Evolutionary conservation across 305 asterid species (phyloP), one percentile per base, ranked within the genome.

Genomic region (Solanum hybrid): DNA sequence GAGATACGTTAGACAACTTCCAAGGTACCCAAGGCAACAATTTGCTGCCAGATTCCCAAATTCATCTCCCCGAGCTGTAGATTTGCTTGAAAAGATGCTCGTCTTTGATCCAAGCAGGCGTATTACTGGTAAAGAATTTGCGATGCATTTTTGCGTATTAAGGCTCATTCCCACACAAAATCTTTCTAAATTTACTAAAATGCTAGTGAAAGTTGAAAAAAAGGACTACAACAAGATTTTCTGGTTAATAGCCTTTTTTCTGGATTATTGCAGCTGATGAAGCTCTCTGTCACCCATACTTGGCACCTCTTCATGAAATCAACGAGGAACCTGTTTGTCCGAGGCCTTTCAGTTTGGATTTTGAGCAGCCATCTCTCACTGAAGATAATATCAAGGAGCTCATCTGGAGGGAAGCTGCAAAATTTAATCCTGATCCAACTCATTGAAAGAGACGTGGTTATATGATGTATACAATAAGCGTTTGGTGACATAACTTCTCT

Each of bases 361-460:
- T 97, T 46, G 99, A 96, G 95, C 98, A 94, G 93, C 99, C 98
- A 6, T 93, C 98, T 6, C 94, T 94, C 88, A 95, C 98, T 3
- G 99, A 97, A 89, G 99, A 97, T 90, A 95, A 96, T 85, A 95
- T 97, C 92, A 97, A 97, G 92, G 99, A 97, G 91, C 98, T 97
- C 92, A 95, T 97, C 88, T 97, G 98, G 98, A 94, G 94, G 91
- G 99, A 97, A 90, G 92, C 99, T 3, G 94, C 94, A 22, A 95
- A 90, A 85, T 97, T 96, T 93, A 97, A 96, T 92, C 98, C 98
- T 0, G 98, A 96, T 90, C 96, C 97, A 22, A 85, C 91, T 89
- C 95, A 92, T 88, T 95, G 93, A 95, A 94, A 90, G 78, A 86
- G 37, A 75, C 51, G 89, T 79, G 89, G 90, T 76, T 90, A 73